These are phyloP conservation scores for Fusarium napiforme DNA, from an alignment of 2,329 filamentous ascomycete species.

Conservation along the genomic window DNA sequence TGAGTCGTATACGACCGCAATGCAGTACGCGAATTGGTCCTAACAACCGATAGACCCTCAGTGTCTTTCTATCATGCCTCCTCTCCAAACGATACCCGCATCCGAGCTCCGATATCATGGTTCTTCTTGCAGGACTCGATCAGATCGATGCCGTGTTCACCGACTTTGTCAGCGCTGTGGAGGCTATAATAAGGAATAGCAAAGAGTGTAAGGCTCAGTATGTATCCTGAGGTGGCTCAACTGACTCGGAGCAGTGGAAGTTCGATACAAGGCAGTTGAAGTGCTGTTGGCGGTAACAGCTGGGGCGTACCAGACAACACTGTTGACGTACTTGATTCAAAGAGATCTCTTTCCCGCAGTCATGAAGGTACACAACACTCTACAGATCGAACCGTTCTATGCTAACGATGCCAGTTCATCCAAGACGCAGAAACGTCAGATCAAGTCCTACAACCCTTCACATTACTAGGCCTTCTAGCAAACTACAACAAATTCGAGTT, in stretches of 20 bases:
- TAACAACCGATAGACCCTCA: constrained; percentile 74
- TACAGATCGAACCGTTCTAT: background rate
- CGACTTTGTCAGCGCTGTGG: constrained; percentile 85
- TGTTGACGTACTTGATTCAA: constrained; percentile 95
- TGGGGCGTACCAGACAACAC: constrained; percentile 94
- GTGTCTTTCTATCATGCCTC: constrained; percentile 84
- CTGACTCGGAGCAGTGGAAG: constrained; percentile 66
- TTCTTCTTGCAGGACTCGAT: constrained; percentile 87
- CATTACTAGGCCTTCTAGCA: constrained; percentile 84
- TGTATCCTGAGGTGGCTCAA: background rate
- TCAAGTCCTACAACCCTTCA: constrained; percentile 78
- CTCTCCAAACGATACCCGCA: constrained; percentile 93
- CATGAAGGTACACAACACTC: constrained; percentile 76
- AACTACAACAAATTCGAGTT: constrained; percentile 99
- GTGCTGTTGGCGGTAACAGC: constrained; percentile 86
- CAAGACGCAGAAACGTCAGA: constrained; percentile 77
- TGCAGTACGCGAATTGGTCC: constrained; percentile 50
- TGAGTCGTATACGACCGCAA: constrained; percentile 56
- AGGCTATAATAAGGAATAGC: constrained; percentile 83
- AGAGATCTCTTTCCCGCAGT: constrained; percentile 92
- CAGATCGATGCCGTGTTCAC: constrained; percentile 87
- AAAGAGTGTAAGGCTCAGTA: constrained; percentile 66
- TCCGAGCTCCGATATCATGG: constrained; percentile 93
- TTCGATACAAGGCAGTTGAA: constrained; percentile 83
- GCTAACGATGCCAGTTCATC: constrained; percentile 68